A percentile compares a stretch with the other conserved stretches of the same genome.
Evolutionary conservation across 78 protist species (phyloP).

Genomic region (Cavenderia fasciculata): DNA sequence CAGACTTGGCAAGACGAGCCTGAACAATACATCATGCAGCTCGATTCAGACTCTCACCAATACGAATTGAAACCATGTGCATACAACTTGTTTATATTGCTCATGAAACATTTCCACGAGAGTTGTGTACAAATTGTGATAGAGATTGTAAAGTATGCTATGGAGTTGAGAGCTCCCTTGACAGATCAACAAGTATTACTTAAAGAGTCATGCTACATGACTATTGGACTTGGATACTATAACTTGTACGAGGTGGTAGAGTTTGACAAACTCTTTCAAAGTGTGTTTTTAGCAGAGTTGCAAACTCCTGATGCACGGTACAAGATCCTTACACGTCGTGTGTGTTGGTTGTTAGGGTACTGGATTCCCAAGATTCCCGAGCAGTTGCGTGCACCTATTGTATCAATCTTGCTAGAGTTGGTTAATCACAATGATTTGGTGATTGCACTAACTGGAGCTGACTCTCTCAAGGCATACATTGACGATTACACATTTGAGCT

Average conservation of each 20-base stretch:
- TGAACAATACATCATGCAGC: constrained; percentile 29
- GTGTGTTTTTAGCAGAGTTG: not conserved
- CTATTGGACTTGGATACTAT: constrained; percentile 61
- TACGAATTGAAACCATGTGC: constrained; percentile 9
- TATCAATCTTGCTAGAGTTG: constrained; percentile 15
- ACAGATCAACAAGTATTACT: not conserved
- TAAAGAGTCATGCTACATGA: constrained; percentile 71
- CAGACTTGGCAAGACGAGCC: constrained; percentile 30
- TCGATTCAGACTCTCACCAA: not conserved
- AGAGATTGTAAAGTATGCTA: constrained; percentile 10
- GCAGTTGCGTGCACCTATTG: not conserved
- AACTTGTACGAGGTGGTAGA: constrained; percentile 33
- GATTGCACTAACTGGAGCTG: constrained; percentile 27
- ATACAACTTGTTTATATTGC: constrained; percentile 21
- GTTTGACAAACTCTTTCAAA: not conserved
- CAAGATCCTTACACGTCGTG: constrained; percentile 52
- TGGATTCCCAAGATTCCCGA: constrained; percentile 66
- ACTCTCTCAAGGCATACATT: constrained; percentile 35
- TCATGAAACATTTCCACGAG: constrained; percentile 66
- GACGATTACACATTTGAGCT: constrained; percentile 1
- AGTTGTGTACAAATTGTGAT: not conserved
- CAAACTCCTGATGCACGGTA: constrained; percentile 14
- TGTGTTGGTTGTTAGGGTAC: constrained; percentile 47
- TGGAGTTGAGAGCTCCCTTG: not conserved
- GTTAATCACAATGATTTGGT: constrained; percentile 4